Base-by-base conservation (phyloP, 1,139 yeast genomes). In the Lodderomyces margitis region DNA sequence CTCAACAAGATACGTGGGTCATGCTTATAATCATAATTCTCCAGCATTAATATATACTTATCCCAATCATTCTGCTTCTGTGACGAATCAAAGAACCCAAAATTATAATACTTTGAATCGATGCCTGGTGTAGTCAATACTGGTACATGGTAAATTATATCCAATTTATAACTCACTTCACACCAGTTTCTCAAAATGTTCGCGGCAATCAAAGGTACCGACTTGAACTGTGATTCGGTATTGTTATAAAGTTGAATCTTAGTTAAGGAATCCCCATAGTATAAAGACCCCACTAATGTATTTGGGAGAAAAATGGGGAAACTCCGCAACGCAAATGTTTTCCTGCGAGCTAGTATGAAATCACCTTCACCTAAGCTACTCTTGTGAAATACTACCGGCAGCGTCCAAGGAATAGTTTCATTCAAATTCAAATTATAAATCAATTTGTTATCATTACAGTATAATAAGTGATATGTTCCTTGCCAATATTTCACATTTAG, bases 401-500 rank as follows among this genome's bases (percentile, higher is more conserved):
- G 52, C 48, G 55, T 56, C 62, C 59, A 60, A 47, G 50, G 70
- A 52, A 49, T 53, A 50, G 40, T 56, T 47, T 48, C 58, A 55
- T 47, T 58, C 43, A 54, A 57, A 51, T 50, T 43, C 14, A 52
- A 36, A 39, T 63, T 68, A 37, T 50, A 56, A 4, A 64, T 53
- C 19, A 64, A 43, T 41, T 58, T 62, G 42, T 62, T 62, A 41
- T 66, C 68, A 34, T 54, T 51, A 40, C 70, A 66, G 39, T 64
- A 61, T 9, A 63, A 44, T 30, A 66, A 48, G 41, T 55, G 62
- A 36, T 50, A 59, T 16, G 52, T 51, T 20, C 53, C 54, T 1
- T 16, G 31, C 37, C 52, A 45, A 5, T 46, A 38, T 7, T 45
- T 42, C 6, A 56, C 24, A 16, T 49, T 46, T 10, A 61, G 46